Evolutionary conservation across 1,284 basidiomycete species (phyloP).

Genomic region (Puccinia brachypodii): DNA sequence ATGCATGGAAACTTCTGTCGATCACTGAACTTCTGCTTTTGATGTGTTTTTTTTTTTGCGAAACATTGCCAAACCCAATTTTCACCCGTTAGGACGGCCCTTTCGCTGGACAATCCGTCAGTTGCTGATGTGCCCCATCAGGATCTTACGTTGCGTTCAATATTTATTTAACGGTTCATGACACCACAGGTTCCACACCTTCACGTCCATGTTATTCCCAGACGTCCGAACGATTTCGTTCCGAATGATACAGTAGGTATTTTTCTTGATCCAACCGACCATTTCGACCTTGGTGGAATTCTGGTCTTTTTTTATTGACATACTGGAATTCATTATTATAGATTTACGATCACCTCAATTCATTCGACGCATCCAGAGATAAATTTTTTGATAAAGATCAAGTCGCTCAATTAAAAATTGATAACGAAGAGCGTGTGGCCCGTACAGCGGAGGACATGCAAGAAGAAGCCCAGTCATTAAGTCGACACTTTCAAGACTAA

Average conservation of each 20-base stretch:
- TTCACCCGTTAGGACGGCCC: slow-evolving; percentile 28
- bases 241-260: slow-evolving; percentile 55
- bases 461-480: slow-evolving; percentile 50
- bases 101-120: slow-evolving; percentile 43
- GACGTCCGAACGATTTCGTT: slow-evolving; percentile 53
- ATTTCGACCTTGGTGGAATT: not conserved
- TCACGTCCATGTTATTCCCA: slow-evolving; percentile 56
- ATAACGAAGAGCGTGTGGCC: slow-evolving; percentile 53
- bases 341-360: slow-evolving; percentile 46
- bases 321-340: not conserved
- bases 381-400: not conserved
- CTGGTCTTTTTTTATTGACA: not conserved
- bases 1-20: not conserved
- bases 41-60: not conserved
- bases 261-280: slow-evolving; percentile 11
- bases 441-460: slow-evolving; percentile 53
- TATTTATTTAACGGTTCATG: slow-evolving; percentile 33
- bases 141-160: not conserved
- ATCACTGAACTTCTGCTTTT: not conserved
- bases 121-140: not conserved
- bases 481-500: slow-evolving; percentile 12
- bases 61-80: not conserved
- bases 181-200: slow-evolving; percentile 54
- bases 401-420: slow-evolving; percentile 13
- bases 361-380: slow-evolving; percentile 2